A percentile compares a stretch with the other conserved stretches of the same genome.
phyloP scores from a whole-genome alignment of 768 basidiomycete species.

The Boletus rex-veris region DNA sequence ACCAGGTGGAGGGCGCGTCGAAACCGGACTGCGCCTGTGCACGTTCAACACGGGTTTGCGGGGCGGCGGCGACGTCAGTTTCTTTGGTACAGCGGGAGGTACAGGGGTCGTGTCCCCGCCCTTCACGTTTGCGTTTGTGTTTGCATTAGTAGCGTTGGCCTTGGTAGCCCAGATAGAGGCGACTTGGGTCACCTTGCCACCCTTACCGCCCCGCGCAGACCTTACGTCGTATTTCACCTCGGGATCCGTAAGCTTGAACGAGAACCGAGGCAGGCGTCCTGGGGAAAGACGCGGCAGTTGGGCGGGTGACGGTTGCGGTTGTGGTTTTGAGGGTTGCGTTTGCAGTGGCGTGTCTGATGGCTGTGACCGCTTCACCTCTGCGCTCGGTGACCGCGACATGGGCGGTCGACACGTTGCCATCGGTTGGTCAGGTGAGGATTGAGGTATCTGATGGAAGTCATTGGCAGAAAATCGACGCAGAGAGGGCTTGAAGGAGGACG shows the following conservation, averaged over 20 bases:
- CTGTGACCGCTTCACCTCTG: slow-evolving; percentile 8
- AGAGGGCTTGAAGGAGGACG: slow-evolving; percentile 11
- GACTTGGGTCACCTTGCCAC: slow-evolving; percentile 71
- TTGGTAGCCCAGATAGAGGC: slow-evolving; percentile 71
- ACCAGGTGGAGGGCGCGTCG: background rate
- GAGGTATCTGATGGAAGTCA: slow-evolving; percentile 11
- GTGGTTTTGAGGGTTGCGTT: background rate
- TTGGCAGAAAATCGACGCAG: slow-evolving; percentile 22
- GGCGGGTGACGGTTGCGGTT: background rate
- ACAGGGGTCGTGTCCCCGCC: slow-evolving; percentile 2
- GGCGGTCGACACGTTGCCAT: background rate
- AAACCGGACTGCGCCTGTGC: slow-evolving; percentile 11
- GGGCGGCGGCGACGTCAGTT: background rate
- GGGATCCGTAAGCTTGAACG: slow-evolving; percentile 38
- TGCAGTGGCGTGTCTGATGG: background rate
- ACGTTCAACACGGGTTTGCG: slow-evolving; percentile 13
- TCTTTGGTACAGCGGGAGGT: slow-evolving; percentile 2
- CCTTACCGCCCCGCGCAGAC: slow-evolving; percentile 73
- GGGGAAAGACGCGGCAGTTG: slow-evolving; percentile 13
- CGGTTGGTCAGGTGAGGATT: background rate
- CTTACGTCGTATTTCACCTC: slow-evolving; percentile 69
- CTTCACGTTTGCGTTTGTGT: background rate
- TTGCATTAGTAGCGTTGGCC: slow-evolving; percentile 14
- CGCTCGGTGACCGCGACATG: slow-evolving; percentile 14
- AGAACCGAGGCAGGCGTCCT: slow-evolving; percentile 33